A percentile compares a stretch with the other conserved stretches of the same genome.
These are phyloP conservation scores for Remersonia thermophila DNA, from an alignment of 2,329 filamentous ascomycete genomes.

Conservation along the genomic window DNA sequence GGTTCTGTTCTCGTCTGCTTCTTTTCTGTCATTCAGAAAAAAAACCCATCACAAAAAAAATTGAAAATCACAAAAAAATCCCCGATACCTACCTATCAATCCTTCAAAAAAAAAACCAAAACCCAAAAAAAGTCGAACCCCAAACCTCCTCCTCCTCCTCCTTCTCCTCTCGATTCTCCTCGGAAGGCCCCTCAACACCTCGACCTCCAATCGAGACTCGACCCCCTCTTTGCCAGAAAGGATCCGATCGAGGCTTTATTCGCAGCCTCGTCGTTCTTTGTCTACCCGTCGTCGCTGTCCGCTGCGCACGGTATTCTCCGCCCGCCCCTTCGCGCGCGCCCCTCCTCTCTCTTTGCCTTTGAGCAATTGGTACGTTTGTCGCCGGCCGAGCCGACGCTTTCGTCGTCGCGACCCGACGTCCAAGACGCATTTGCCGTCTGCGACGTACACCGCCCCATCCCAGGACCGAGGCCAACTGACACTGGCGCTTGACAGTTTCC, in stretches of 20 bases:
- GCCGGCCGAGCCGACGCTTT: not conserved
- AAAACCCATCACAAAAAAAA: slow-evolving; percentile 48
- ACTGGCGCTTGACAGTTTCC: slow-evolving; percentile 1
- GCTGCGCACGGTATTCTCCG: slow-evolving; percentile 13
- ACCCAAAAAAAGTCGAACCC: slow-evolving; percentile 19
- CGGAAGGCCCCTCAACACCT: slow-evolving; percentile 8
- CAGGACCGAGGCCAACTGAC: not conserved
- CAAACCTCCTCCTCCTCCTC: slow-evolving; percentile 10
- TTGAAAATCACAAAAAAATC: slow-evolving; percentile 42
- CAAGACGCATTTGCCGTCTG: no score
- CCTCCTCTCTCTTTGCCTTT: slow-evolving; percentile 2
- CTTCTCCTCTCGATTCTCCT: slow-evolving; percentile 10
- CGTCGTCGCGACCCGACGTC: no score
- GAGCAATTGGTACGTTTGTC: slow-evolving; percentile 12
- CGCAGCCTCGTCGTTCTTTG: slow-evolving; percentile 17
- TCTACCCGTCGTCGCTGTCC: slow-evolving; percentile 17
- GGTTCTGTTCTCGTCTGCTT: slow-evolving; percentile 48
- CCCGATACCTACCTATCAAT: slow-evolving; percentile 16
- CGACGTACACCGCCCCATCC: no score
- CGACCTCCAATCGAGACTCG: slow-evolving; percentile 3
- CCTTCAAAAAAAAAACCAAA: slow-evolving; percentile 21
- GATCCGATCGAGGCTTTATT: slow-evolving; percentile 7
- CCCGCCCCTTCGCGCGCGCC: slow-evolving; percentile 5
- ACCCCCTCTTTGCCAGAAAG: slow-evolving; percentile 8
- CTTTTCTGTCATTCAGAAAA: slow-evolving; percentile 30